Base-by-base conservation (phyloP, 306 rosid species). In the Prunus dulcis region DNA sequence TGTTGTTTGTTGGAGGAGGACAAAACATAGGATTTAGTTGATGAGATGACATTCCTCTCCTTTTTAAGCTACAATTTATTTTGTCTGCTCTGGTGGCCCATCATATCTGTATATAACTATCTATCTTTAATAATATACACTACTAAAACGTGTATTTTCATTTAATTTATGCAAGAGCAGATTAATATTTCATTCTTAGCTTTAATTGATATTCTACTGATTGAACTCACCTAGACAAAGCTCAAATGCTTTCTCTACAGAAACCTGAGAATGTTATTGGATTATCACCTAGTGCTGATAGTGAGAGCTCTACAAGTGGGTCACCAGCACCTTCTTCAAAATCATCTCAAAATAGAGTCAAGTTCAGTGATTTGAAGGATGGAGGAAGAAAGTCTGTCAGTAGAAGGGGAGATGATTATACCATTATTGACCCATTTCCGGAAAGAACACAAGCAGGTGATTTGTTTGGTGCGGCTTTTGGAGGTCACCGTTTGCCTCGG, bases 391-490 rank as follows among this genome's bases (percentile, higher is more conserved):
- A 79, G 82, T 93, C 94, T 70, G 79, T 83, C 79, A 79, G 92
- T 78, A 89, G 79, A 80, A 86, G 58, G 83, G 91, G 82, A 76
- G 88, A 82, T 73, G 90, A 86, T 77, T 76, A 87, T 74, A 80
- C 92, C 38, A 53, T 50, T 74, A 60, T 79, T 25, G 83, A 83
- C 82, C 90, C 92, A 66, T 86, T 74, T 83, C 91, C 89, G 2
- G 89, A 82, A 80, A 86, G 77, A 82, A 90, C 90, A 45, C 96
- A 93, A 87, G 97, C 96, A 3, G 97, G 97, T 69, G 97, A 90
- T 75, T 87, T 90, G 84, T 90, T 90, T 52, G 79, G 92, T 76
- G 91, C 74, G 71, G 85, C 90, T 38, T 69, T 64, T 71, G 86
- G 88, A 65, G 89, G 83, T 53, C 87, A 72, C 69, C 79, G 74